Conservation (phyloP, 2,329 filamentous ascomycete species). For the Coniosporium tulheliwenetii region DNA sequence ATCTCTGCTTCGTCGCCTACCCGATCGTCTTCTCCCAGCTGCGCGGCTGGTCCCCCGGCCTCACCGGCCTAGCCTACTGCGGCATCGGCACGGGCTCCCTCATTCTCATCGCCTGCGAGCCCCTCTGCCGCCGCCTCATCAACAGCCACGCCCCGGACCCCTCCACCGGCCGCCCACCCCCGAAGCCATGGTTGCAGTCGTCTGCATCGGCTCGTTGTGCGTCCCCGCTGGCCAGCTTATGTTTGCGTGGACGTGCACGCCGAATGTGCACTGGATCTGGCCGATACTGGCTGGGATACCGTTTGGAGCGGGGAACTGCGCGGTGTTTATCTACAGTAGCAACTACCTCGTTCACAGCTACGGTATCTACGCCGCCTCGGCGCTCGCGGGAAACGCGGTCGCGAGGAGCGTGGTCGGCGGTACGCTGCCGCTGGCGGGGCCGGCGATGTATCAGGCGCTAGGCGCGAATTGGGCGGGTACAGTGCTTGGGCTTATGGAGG, state of each 20-base stretch:
- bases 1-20: conserved; percentile 82
- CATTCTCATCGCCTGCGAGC: conserved; percentile 39
- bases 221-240: conserved; percentile 67
- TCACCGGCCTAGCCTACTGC: conserved; percentile 63
- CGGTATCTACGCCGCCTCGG: conserved; percentile 67
- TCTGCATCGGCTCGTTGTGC: conserved; percentile 61
- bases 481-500: conserved; percentile 56
- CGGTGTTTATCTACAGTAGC: conserved; percentile 66
- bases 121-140: conserved; percentile 62
- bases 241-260: conserved; percentile 80
- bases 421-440: conserved; percentile 59
- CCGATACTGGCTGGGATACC: conserved; percentile 65
- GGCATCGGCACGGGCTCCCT: conserved; percentile 49
- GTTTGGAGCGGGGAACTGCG: conserved; percentile 62
- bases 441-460: conserved; percentile 52
- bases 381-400: conserved; percentile 66
- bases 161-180: conserved; percentile 53
- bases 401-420: conserved; percentile 60
- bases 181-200: conserved; percentile 66
- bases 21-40: conserved; percentile 64
- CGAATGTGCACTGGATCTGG: conserved; percentile 68
- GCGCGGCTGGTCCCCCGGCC: conserved; percentile 61
- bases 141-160: conserved; percentile 61
- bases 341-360: conserved; percentile 72
- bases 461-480: conserved; percentile 69